A percentile compares a stretch with the other conserved stretches of the same genome.
Evolutionary conservation across 768 basidiomycete genomes (phyloP).

Genomic region (Podaxis carcinomalis): DNA sequence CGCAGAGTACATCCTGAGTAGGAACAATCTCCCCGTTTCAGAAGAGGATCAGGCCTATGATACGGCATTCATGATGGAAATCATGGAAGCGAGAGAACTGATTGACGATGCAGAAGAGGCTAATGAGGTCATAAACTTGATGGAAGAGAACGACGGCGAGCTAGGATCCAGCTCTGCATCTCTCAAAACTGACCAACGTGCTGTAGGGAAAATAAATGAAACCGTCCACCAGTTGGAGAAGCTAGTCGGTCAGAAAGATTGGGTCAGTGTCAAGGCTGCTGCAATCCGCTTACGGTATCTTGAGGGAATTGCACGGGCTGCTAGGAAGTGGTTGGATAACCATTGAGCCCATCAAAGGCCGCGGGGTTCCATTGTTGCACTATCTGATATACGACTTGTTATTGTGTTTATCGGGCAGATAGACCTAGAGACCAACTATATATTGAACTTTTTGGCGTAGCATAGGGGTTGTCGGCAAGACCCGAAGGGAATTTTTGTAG

Average conservation of each 20-base stretch:
- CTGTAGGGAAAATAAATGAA: slow-evolving; percentile 47
- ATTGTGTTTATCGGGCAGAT: background rate
- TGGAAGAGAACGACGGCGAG: slow-evolving; percentile 51
- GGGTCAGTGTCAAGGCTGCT: slow-evolving; percentile 51
- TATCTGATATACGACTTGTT: no score
- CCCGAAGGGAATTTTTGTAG: slow-evolving; percentile 4
- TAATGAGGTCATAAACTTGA: slow-evolving; percentile 46
- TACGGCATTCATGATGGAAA: slow-evolving; percentile 62
- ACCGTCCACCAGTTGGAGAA: slow-evolving; percentile 43
- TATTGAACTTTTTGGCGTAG: background rate
- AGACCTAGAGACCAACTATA: background rate
- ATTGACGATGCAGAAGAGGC: slow-evolving; percentile 59
- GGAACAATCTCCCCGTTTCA: slow-evolving; percentile 49
- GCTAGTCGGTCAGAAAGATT: slow-evolving; percentile 48
- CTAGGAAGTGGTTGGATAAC: slow-evolving; percentile 33
- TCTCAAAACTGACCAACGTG: background rate
- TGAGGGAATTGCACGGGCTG: slow-evolving; percentile 56
- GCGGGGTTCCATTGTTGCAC: no score
- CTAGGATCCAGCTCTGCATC: slow-evolving; percentile 7
- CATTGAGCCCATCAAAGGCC: slow-evolving; percentile 10
- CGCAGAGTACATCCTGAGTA: slow-evolving; percentile 75
- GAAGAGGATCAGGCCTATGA: slow-evolving; percentile 77
- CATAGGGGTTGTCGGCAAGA: slow-evolving; percentile 8
- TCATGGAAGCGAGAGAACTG: slow-evolving; percentile 76
- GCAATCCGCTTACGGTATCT: slow-evolving; percentile 75